Percentiles rank a stretch among this genome's conserved stretches.
phyloP scores from a whole-genome alignment of 169 alveolate genomes.

The Amoebophrya sp. region DNA sequence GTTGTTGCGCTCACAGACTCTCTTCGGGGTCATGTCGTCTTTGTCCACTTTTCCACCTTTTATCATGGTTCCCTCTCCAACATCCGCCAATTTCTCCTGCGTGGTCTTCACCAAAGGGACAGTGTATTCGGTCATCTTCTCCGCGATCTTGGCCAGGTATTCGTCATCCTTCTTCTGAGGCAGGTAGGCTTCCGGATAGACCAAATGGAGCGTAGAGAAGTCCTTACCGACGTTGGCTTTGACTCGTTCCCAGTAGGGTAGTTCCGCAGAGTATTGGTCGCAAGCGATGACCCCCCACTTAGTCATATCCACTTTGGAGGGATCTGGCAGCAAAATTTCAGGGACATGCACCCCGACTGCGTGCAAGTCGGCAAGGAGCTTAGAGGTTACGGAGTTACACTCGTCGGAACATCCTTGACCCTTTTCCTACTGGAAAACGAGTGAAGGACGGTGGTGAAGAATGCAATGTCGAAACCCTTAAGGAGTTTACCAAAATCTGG shows the following conservation, averaged over 20 bases:
- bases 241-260: background rate
- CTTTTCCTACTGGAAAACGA: too few species aligned
- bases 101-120: too few species aligned
- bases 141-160: background rate
- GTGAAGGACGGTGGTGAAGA: too few species aligned
- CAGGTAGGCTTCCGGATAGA: conserved; percentile 11
- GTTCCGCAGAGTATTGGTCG: conserved; percentile 8
- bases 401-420: too few species aligned
- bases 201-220: background rate
- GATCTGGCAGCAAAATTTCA: background rate
- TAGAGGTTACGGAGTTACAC: background rate
- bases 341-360: background rate
- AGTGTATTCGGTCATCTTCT: background rate
- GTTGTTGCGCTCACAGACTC: background rate
- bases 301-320: background rate
- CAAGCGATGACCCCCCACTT: background rate
- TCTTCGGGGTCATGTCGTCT: background rate
- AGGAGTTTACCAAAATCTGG: too few species aligned
- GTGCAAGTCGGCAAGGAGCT: background rate
- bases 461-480: too few species aligned
- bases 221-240: background rate
- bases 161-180: background rate
- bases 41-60: background rate
- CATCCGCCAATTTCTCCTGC: background rate
- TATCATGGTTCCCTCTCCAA: background rate